Evolutionary conservation across 352 stramenopile genomes (phyloP).

Genomic region (Globisporangium cystogenes): DNA sequence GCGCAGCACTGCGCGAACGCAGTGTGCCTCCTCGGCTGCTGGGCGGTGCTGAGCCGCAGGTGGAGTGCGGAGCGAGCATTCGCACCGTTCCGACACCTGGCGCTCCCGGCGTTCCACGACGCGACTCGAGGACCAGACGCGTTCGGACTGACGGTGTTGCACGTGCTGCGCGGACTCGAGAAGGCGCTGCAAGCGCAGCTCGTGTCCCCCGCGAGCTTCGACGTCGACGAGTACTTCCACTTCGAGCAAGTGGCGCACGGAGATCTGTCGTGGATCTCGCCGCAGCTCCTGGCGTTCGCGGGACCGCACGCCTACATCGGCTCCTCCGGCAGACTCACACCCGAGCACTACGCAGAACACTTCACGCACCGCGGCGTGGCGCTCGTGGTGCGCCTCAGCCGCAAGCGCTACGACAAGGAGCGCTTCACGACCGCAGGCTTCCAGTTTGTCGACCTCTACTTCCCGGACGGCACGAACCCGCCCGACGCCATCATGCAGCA

Average conservation of each 20-base stretch:
- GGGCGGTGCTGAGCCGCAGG: slow-evolving; percentile 36
- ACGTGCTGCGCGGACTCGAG: slow-evolving; percentile 23
- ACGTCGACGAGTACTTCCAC: slow-evolving; percentile 15
- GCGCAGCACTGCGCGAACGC: slow-evolving; percentile 85
- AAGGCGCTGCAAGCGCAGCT: slow-evolving; percentile 66
- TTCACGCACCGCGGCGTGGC: slow-evolving; percentile 16
- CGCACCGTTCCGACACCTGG: slow-evolving; percentile 30
- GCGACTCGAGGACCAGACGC: slow-evolving; percentile 15
- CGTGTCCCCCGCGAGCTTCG: slow-evolving; percentile 66
- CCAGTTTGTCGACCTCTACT: slow-evolving; percentile 88
- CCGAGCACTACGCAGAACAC: slow-evolving; percentile 28
- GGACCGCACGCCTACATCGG: slow-evolving; percentile 30
- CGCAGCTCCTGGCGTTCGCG: slow-evolving; percentile 21
- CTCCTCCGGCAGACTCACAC: slow-evolving; percentile 17
- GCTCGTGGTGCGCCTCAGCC: slow-evolving; percentile 90
- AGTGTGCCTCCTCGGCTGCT: slow-evolving; percentile 86
- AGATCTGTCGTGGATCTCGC: slow-evolving; percentile 29
- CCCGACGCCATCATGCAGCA: slow-evolving; percentile 56
- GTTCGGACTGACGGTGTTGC: slow-evolving; percentile 23
- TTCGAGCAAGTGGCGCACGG: slow-evolving; percentile 17
- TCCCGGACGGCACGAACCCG: slow-evolving; percentile 89
- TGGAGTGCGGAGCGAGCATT: slow-evolving; percentile 66
- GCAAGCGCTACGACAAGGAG: slow-evolving; percentile 89
- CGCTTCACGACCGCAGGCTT: slow-evolving; percentile 84
- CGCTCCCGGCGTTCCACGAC: slow-evolving; percentile 28